Base-by-base conservation (phyloP, 768 basidiomycete genomes). In the Cubamyces sp. region DNA sequence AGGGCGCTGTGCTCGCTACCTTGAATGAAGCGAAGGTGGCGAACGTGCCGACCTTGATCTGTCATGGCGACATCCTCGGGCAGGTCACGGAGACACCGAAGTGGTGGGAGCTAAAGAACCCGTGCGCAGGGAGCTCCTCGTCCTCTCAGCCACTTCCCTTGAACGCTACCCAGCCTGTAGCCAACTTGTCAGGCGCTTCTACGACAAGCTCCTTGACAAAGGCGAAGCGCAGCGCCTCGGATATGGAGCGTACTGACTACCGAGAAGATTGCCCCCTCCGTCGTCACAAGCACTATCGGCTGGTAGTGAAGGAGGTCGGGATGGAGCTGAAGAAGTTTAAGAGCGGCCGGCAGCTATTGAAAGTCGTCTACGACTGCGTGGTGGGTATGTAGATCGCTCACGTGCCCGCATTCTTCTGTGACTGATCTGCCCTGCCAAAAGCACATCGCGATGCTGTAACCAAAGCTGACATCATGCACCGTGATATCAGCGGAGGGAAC, bases 401-500 rank as follows among this genome's bases (percentile, higher is more conserved):
- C n/a, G n/a, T n/a, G n/a, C n/a, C n/a, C n/a, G n/a, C n/a, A n/a
- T n/a, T n/a, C n/a, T n/a, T n/a, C n/a, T n/a, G n/a, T n/a, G n/a
- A n/a, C n/a, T n/a, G n/a, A n/a, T n/a, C n/a, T n/a, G n/a, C n/a
- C n/a, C 40, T 5, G 28, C 16, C 5, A 48, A 2, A 1, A n/a
- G 26, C 47, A 11, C 34, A 62, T 54, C 57, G 5, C 48, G 46
- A 40, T 16, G 61, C 54, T 1, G 23, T 42, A 4, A 19, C 2
- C 30, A 47, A 62, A 7, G 34, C 48, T 1, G 26, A 28, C 1
- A 55, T 45, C 7, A 34, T 62, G 16, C 61, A 57, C 21, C 54
- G 61, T 5, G 61, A 62, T 16, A 21, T 62, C 41, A 62, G 55
- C 50, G 55, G 28, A 0, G 61, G 55, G 0, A 62, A 62, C 34